Evolutionary conservation across 2,329 filamentous ascomycete genomes (phyloP), one percentile per base, ranked within the genome.

Genomic region (Diaporthe ampelina): DNA sequence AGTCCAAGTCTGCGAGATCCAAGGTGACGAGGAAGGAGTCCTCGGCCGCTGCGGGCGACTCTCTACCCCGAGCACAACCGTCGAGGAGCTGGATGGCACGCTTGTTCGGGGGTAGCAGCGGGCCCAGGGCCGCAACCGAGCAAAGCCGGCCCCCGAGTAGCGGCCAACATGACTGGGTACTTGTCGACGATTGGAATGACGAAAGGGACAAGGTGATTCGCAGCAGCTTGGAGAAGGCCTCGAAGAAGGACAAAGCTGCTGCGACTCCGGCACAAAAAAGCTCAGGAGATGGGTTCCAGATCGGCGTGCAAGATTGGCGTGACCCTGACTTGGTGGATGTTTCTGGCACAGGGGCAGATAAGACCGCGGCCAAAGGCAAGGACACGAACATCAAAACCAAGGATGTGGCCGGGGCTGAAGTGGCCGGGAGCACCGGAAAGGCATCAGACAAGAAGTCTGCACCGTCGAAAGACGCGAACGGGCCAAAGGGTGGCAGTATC

Each of bases 281-380:
- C 2, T 70, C 80, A 2, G 82, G 85, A 61, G 92, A 95, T 81
- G 90, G 88, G 73, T 96, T 95, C 80, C 88, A 94, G 58, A 95
- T 96, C 78, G 94, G 94, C n/a, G 91, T 95, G 17, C 93, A 97
- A 77, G 94, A 97, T 80, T 96, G 94, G 94, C 90, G 94, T 77
- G 94, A 97, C 81, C 93, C 94, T 8, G 94, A 95, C 80, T 84
- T 95, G 24, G 86, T 94, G 29, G 87, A 87, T 2, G 81, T 79
- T 37, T 73, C 75, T n/a, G 26, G 37, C 52, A 80, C 80, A 52
- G 78, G 79, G 67, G 76, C 80, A 29, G 78, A 80, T 75, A 85
- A 84, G 43, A 57, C n/a, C 24, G 15, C 52, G 24, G 35, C 54
- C 4, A 73, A 13, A 26, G 68, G 56, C 19, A 74, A 73, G 48